phyloP scores from a whole-genome alignment of 352 stramenopile genomes.

The Pythium phragmitis region DNA sequence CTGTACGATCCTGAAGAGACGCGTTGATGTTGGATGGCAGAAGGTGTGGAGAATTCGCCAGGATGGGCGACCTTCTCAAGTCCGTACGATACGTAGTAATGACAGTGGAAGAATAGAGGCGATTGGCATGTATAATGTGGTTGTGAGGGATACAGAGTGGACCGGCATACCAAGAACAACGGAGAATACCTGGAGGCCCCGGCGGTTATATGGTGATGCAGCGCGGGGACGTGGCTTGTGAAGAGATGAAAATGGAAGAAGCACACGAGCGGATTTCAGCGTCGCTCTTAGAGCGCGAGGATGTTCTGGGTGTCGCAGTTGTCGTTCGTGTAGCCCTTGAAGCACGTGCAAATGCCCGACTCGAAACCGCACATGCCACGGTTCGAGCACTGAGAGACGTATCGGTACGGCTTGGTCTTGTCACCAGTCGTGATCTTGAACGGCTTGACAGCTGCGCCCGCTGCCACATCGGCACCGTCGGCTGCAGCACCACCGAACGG shows the following conservation, averaged over 20 bases:
- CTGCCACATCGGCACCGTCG: too few relatives aligned
- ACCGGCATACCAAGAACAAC: neutral
- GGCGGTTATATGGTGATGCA: neutral
- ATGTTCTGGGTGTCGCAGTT: constrained; percentile 86
- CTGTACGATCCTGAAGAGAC: constrained; percentile 1
- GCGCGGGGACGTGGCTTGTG: neutral
- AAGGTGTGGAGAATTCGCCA: neutral
- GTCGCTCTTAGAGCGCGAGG: constrained; percentile 47
- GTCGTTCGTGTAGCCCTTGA: constrained; percentile 89
- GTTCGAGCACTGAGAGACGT: constrained; percentile 72
- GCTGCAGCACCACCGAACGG: too few relatives aligned
- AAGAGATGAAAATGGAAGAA: neutral
- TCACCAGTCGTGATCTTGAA: constrained; percentile 36
- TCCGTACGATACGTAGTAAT: neutral
- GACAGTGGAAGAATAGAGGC: neutral
- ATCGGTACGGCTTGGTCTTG: constrained; percentile 50
- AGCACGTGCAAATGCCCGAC: constrained; percentile 80
- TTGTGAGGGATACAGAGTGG: neutral
- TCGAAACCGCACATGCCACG: constrained; percentile 67
- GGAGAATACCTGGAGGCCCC: neutral
- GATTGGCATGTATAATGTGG: neutral
- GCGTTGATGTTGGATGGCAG: too few relatives aligned
- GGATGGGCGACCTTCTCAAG: too few relatives aligned
- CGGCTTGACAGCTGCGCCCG: too few relatives aligned
- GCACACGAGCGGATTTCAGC: neutral